Percentiles rank a stretch among this genome's conserved stretches.
Conservation (phyloP, 2,329 filamentous ascomycete species). For the Xylariaceae sp. region DNA sequence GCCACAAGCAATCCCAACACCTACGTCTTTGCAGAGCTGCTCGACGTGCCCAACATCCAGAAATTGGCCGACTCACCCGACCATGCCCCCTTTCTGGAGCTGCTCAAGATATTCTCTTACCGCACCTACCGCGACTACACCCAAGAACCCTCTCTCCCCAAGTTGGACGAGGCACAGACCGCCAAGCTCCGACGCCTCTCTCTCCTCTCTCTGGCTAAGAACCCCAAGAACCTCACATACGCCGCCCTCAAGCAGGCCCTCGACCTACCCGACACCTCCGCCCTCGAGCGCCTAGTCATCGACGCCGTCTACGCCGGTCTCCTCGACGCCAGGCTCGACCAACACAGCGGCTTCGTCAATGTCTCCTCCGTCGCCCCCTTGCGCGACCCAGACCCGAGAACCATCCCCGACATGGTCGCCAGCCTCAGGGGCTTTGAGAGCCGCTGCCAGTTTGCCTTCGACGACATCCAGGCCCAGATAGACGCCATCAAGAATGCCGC, state of each 20-base stretch:
- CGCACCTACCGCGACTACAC: slow-evolving; percentile 80
- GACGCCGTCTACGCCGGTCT: slow-evolving; percentile 84
- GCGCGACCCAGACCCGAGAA: slow-evolving; percentile 76
- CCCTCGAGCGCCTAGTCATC: slow-evolving; percentile 84
- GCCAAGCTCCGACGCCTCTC: slow-evolving; percentile 81
- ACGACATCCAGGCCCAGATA: slow-evolving; percentile 74
- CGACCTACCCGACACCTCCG: slow-evolving; percentile 61
- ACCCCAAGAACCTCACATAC: slow-evolving; percentile 78
- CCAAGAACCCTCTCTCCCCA: slow-evolving; percentile 26
- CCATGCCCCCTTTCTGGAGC: slow-evolving; percentile 59
- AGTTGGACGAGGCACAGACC: slow-evolving; percentile 68
- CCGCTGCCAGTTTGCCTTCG: slow-evolving; percentile 73
- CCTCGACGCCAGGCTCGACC: slow-evolving; percentile 79
- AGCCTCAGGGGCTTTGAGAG: slow-evolving; percentile 72
- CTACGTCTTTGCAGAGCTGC: slow-evolving; percentile 92
- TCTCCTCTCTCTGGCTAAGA: slow-evolving; percentile 82
- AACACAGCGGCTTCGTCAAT: slow-evolving; percentile 68
- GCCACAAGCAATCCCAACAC: slow-evolving; percentile 88
- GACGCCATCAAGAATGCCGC: slow-evolving; percentile 61
- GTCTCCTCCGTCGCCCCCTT: slow-evolving; percentile 80
- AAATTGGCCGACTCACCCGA: slow-evolving; percentile 62
- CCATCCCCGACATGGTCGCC: slow-evolving; percentile 65
- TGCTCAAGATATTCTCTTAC: slow-evolving; percentile 88
- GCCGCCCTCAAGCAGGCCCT: slow-evolving; percentile 63
- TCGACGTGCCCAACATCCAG: slow-evolving; percentile 76